Percentiles rank a stretch among this genome's conserved stretches.
These are phyloP conservation scores for Excoecaria agallocha DNA, from an alignment of 345 rosid genomes.

Conservation along the genomic window DNA sequence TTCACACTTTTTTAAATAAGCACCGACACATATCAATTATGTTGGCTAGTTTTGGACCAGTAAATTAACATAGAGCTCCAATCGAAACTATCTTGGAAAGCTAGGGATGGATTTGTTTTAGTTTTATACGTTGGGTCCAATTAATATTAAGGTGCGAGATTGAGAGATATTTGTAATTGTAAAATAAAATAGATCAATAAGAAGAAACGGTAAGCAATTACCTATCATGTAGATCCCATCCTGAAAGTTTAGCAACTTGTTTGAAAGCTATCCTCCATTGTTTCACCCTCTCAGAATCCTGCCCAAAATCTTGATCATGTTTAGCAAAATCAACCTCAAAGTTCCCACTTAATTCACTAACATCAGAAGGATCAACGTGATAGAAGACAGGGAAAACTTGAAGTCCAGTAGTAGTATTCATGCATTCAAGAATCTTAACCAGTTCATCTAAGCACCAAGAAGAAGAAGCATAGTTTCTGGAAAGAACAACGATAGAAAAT, in stretches of 20 bases:
- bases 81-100: too few species aligned
- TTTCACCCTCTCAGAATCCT: neutral
- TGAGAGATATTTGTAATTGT: too few species aligned
- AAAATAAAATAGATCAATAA: too few species aligned
- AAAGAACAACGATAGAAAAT: neutral
- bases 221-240: slow-evolving; percentile 12
- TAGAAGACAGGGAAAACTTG: slow-evolving; percentile 8
- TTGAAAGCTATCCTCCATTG: slow-evolving; percentile 9
- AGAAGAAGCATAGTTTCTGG: slow-evolving; percentile 9
- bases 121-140: too few species aligned
- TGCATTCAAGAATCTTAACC: slow-evolving; percentile 13
- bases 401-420: neutral
- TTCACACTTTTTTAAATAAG: too few species aligned
- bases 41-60: too few species aligned
- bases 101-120: too few species aligned
- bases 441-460: slow-evolving; percentile 11
- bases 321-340: slow-evolving; percentile 4
- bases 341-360: neutral
- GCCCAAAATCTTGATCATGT: neutral
- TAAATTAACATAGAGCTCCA: too few species aligned
- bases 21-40: too few species aligned
- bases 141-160: too few species aligned
- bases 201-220: neutral
- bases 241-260: slow-evolving; percentile 13
- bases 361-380: slow-evolving; percentile 15